Evolutionary conservation across 2,329 filamentous ascomycete species (phyloP).

Genomic region (Fusarium sp.): DNA sequence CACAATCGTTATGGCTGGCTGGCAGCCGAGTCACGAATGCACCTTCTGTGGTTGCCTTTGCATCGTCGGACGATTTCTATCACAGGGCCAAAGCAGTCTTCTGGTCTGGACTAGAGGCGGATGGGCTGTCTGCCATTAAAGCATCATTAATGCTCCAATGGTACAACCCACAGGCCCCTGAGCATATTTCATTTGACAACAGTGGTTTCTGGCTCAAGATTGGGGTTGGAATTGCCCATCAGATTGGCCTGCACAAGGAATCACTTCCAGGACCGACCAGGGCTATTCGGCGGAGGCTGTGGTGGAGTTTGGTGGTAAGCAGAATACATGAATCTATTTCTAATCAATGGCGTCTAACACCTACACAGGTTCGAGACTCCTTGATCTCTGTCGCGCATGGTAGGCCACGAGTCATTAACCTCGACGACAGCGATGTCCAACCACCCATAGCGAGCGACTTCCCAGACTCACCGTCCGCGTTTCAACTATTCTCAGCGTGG

Average conservation of each 20-base stretch:
- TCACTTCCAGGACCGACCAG: neutral
- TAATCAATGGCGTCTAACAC: no score
- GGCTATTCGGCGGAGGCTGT: neutral
- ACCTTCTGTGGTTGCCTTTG: slow-evolving; percentile 4
- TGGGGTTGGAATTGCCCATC: slow-evolving; percentile 4
- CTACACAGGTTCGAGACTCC: neutral
- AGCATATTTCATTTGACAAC: slow-evolving; percentile 6
- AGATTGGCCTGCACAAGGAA: slow-evolving; percentile 5
- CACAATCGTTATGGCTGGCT: slow-evolving; percentile 3
- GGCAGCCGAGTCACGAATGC: slow-evolving; percentile 4
- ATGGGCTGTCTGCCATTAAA: neutral
- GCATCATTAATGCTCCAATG: slow-evolving; percentile 6
- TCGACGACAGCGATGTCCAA: slow-evolving; percentile 7
- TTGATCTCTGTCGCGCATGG: slow-evolving; percentile 5
- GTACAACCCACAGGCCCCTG: slow-evolving; percentile 6
- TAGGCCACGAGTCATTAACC: slow-evolving; percentile 8
- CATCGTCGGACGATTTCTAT: slow-evolving; percentile 1
- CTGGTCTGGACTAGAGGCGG: slow-evolving; percentile 1
- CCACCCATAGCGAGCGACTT: slow-evolving; percentile 1
- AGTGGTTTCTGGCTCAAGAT: slow-evolving; percentile 14
- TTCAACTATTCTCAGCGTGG: neutral
- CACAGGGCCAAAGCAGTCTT: slow-evolving; percentile 8
- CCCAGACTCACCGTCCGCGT: neutral
- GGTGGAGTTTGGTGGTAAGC: slow-evolving; percentile 9
- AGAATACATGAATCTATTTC: no score